Conservation (phyloP, 495 filamentous ascomycete species). For the Aspergillus egyptiacus region DNA sequence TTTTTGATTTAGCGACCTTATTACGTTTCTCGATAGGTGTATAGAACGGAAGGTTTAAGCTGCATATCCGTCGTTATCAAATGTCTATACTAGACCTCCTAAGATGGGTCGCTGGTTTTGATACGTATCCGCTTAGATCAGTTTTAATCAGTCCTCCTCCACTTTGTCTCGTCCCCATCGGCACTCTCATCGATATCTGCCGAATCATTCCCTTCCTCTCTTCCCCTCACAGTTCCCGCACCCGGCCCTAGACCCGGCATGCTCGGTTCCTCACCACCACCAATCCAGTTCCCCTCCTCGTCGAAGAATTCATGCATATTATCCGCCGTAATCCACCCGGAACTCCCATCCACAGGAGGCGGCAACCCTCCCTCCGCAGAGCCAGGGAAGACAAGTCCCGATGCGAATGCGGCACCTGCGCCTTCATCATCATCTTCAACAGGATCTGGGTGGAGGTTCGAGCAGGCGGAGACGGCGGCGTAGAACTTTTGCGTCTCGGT, state of each 20-base stretch:
- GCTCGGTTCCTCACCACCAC: conserved; percentile 32
- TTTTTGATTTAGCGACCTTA: neutral
- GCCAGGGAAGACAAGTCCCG: conserved; percentile 25
- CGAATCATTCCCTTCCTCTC: conserved; percentile 37
- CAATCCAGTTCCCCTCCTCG: conserved; percentile 57
- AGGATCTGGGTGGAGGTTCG: conserved; percentile 84
- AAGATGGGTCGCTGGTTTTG: too few relatives aligned
- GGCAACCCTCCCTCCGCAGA: conserved; percentile 51
- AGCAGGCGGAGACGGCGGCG: conserved; percentile 75
- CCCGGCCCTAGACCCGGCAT: conserved; percentile 46
- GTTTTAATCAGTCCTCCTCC: conserved; percentile 54
- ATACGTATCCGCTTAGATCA: too few relatives aligned
- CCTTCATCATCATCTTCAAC: conserved; percentile 44
- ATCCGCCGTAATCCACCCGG: conserved; percentile 94
- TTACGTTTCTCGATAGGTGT: too few relatives aligned
- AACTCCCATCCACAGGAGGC: conserved; percentile 74
- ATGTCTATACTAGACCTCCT: neutral
- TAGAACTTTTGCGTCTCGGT: conserved; percentile 55
- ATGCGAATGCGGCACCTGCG: conserved; percentile 36
- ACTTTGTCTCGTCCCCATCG: conserved; percentile 49
- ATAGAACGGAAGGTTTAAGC: too few relatives aligned
- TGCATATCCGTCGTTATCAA: too few relatives aligned
- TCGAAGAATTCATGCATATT: conserved; percentile 80
- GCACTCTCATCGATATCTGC: conserved; percentile 21
- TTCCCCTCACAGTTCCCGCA: conserved; percentile 50